Conservation (phyloP, 768 basidiomycete species). For the Pleurotus citrinopileatus region DNA sequence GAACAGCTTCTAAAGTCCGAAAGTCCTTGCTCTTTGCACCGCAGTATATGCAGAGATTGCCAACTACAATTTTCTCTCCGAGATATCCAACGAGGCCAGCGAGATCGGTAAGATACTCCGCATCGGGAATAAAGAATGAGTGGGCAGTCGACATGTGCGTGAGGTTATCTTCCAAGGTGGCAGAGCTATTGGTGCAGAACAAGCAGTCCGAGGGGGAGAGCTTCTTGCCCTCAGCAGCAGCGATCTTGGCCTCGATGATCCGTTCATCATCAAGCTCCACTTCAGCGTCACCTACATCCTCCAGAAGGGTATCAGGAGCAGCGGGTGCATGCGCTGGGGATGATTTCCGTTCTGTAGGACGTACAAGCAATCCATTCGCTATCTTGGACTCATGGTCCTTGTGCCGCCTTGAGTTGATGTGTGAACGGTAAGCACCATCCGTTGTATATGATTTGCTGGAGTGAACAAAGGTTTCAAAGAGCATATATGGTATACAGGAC, state of each 20-base stretch:
- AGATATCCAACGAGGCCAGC: constrained; percentile 81
- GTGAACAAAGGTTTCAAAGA: neutral
- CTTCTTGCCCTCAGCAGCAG: constrained; percentile 56
- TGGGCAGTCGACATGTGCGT: constrained; percentile 85
- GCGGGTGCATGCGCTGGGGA: constrained; percentile 7
- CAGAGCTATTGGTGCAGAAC: constrained; percentile 65
- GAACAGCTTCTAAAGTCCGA: constrained; percentile 79
- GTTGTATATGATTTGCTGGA: constrained; percentile 85
- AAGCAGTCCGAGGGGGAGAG: constrained; percentile 73
- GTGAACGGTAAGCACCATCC: constrained; percentile 86
- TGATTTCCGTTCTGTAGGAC: constrained; percentile 12
- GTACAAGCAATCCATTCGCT: constrained; percentile 17
- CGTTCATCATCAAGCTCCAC: constrained; percentile 27
- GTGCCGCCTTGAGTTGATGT: constrained; percentile 88
- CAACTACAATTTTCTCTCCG: constrained; percentile 91
- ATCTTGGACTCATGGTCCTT: constrained; percentile 68
- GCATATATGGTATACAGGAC: neutral
- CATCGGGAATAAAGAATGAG: constrained; percentile 96
- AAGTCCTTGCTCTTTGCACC: constrained; percentile 81
- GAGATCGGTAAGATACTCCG: constrained; percentile 84
- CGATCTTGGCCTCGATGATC: constrained; percentile 73
- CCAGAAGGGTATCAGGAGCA: constrained; percentile 26
- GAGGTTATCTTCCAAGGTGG: constrained; percentile 62
- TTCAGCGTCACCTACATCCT: constrained; percentile 34
- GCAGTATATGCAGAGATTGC: constrained; percentile 91